A percentile compares a stretch with the other conserved stretches of the same genome.
Evolutionary conservation across 2,329 filamentous ascomycete genomes (phyloP).

Genomic region (Fusarium lateritium): DNA sequence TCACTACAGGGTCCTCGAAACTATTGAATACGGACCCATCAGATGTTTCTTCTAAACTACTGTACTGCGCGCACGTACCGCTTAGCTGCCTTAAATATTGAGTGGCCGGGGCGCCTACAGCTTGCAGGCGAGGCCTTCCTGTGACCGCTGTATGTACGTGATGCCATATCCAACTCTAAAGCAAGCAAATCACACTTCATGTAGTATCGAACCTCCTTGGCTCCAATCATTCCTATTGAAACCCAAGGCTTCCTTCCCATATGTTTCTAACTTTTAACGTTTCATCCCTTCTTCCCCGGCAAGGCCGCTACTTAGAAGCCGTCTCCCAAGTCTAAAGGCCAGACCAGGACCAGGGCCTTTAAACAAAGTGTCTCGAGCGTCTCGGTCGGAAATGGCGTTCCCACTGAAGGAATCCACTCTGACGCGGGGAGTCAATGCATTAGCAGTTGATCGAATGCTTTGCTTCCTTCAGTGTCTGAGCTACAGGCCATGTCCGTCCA

Average conservation of each 20-base stretch:
- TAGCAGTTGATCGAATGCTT: slow-evolving; percentile 19
- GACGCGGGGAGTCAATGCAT: slow-evolving; percentile 41
- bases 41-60: slow-evolving; percentile 14
- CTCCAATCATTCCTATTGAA: slow-evolving; percentile 21
- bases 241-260: slow-evolving; percentile 17
- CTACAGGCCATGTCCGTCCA: slow-evolving; percentile 24
- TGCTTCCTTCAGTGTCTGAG: slow-evolving; percentile 23
- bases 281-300: slow-evolving; percentile 45
- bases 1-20: slow-evolving; percentile 30
- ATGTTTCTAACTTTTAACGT: slow-evolving; percentile 38
- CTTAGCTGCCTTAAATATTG: neutral
- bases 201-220: slow-evolving; percentile 2
- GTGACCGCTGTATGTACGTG: neutral
- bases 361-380: slow-evolving; percentile 33
- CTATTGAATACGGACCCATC: slow-evolving; percentile 40
- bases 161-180: slow-evolving; percentile 19
- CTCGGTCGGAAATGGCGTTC: slow-evolving; percentile 32
- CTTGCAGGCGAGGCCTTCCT: slow-evolving; percentile 5
- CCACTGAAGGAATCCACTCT: slow-evolving; percentile 37
- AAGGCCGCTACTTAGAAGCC: slow-evolving; percentile 12
- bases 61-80: slow-evolving; percentile 1
- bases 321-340: slow-evolving; percentile 4
- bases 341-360: slow-evolving; percentile 39
- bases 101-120: slow-evolving; percentile 4
- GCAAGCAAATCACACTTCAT: slow-evolving; percentile 7